Evolutionary conservation across 1,284 basidiomycete genomes (phyloP).

Genomic region (Naganishia sp.): DNA sequence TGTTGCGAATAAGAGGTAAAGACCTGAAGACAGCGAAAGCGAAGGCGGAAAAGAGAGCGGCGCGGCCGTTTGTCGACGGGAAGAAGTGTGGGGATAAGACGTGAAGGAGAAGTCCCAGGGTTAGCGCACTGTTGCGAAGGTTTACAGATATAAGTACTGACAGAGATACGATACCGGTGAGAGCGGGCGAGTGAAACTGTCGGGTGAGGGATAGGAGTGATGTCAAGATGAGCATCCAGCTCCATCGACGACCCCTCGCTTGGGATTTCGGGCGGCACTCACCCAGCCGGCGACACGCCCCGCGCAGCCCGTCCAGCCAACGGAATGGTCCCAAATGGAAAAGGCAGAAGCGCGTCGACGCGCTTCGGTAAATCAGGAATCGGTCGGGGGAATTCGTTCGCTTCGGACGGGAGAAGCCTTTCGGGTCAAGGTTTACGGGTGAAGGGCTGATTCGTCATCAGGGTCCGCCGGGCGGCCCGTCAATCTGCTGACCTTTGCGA

Average conservation of each 20-base stretch:
- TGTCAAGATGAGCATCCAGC: no score
- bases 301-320: conserved; percentile 9
- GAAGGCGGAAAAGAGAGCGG: conserved; percentile 10
- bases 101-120: not conserved
- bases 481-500: no score
- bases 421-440: no score
- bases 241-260: no score
- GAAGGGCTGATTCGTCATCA: no score
- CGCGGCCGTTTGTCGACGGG: not conserved
- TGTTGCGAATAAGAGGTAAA: conserved; percentile 24
- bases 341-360: conserved; percentile 2
- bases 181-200: conserved; percentile 1
- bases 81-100: conserved; percentile 8
- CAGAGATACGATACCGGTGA: conserved; percentile 1
- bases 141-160: conserved; percentile 15
- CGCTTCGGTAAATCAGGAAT: not conserved
- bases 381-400: no score
- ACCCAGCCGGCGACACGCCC: no score
- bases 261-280: conserved; percentile 9
- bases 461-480: no score
- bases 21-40: conserved; percentile 25
- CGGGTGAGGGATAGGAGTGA: conserved; percentile 14
- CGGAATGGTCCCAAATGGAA: not conserved
- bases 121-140: not conserved
- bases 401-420: no score